Base-by-base conservation (phyloP, 176 grass and related monocot species). In the Oryza australiensis region DNA sequence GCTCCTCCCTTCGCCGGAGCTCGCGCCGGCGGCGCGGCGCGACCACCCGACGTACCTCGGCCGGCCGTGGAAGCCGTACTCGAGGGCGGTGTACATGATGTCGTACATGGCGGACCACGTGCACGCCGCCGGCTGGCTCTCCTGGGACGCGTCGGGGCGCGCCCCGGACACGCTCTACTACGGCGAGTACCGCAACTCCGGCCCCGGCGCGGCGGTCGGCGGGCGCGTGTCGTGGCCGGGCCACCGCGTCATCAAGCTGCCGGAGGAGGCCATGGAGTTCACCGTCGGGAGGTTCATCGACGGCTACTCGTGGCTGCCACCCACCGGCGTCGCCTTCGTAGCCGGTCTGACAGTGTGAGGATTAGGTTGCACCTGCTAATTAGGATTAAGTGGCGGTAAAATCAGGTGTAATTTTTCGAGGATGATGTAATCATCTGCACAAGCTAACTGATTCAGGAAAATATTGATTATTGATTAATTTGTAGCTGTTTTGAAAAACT, bases 181-280 rank as follows among this genome's bases (percentile, higher is more conserved):
- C 62, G 92, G 92, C 5, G 92, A 94, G 91, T 93, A 93, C 85
- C 78, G 53, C 77, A 93, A 93, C 51, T 78, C 75, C 59, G 91
- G 91, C 22, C 91, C 87, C 1, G 82, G 91, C 24, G 88, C 88
- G 35, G 79, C 53, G 20, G 20, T 93, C 2, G 82, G 64, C 12
- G 74, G 82, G 35, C 41, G 85, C 22, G 85, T 93, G 51, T 27
- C 65, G 7, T 90, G 88, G 85, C 84, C 88, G 5, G 91, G 91
- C 0, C 78, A 46, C 69, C 83, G 85, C 72, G 84, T 93, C 14
- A 93, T 93, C 35, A 90, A 57, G 5, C 24, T 82, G 72, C 72
- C 64, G 5, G 84, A 74, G 40, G 91, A 93, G 88, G 91, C 91
- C 1, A 85, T 30, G 46, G 89, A 86, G 76, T 94, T 94, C 83